Percentiles rank a stretch among this genome's conserved stretches.
Evolutionary conservation across 1,139 yeast species (phyloP).

Genomic region (Yamadazyma sp.): DNA sequence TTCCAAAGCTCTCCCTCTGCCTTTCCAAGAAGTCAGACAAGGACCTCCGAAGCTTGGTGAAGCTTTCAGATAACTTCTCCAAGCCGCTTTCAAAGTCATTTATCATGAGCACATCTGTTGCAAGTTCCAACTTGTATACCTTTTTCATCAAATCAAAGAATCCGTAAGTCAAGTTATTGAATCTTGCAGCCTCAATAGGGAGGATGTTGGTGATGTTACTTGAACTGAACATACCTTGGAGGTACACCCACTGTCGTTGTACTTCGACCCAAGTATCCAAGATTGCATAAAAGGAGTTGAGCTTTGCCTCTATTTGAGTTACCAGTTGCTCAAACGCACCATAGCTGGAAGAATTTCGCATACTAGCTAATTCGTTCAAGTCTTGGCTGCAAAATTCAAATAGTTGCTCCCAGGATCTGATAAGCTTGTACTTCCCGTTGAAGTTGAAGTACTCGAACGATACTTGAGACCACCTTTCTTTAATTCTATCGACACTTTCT

Average conservation of each 20-base stretch:
- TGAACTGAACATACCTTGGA: constrained; percentile 74
- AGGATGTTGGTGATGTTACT: constrained; percentile 61
- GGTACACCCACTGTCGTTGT: constrained; percentile 86
- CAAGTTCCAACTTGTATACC: constrained; percentile 50
- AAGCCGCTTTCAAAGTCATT: constrained; percentile 51
- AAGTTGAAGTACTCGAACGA: constrained; percentile 58
- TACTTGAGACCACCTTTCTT: constrained; percentile 46
- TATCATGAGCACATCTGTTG: constrained; percentile 57
- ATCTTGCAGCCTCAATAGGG: constrained; percentile 71
- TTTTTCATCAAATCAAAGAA: constrained; percentile 52
- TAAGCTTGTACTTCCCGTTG: constrained; percentile 52
- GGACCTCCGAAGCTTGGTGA: constrained; percentile 62
- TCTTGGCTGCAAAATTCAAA: constrained; percentile 64
- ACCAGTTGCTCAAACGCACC: constrained; percentile 62
- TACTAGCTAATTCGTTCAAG: constrained; percentile 60
- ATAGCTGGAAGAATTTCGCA: constrained; percentile 70
- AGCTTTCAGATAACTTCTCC: constrained; percentile 53
- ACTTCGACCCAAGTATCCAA: constrained; percentile 79
- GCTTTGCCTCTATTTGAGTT: constrained; percentile 52
- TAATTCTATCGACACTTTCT: constrained; percentile 50
- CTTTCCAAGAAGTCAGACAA: constrained; percentile 77
- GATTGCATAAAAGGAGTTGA: constrained; percentile 51
- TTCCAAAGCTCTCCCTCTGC: constrained; percentile 74
- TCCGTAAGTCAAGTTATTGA: constrained; percentile 64
- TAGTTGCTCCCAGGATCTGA: constrained; percentile 67